Base-by-base conservation (phyloP, 345 rosid genomes). In the Erucastrum elatum region DNA sequence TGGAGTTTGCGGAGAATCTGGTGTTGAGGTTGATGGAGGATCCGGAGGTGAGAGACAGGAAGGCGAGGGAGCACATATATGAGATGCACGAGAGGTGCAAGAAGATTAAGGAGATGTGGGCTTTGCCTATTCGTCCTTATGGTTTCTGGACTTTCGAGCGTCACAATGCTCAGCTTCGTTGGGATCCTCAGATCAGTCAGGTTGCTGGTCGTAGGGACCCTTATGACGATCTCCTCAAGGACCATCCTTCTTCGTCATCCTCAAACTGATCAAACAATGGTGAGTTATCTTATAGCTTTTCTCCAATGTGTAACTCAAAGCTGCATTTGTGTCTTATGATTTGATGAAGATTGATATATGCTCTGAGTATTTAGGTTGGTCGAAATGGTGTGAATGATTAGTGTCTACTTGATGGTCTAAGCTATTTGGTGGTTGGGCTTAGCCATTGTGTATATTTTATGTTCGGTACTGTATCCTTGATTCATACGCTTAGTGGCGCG, bases 41-140 rank as follows among this genome's bases (percentile, higher is more conserved):
- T 71, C 99, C 99, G 0, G 87, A 88, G 76, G 95, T 89, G 87
- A 89, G 98, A 88, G 99, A 91, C 64, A 77, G 80, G 78, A 90
- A 85, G 56, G 90, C 91, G 62, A 88, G 97, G 70, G 96, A 96
- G 75, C 96, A 84, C 34, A 27, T 96, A 26, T 96, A 96, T 74
- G 66, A 85, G 6, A 37, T 79, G 80, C 90, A 89, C 72, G 98
- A 93, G 68, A 85, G 88, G 71, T 93, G 98, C 84, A 81, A 81
- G 34, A 96, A 89, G 87, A 89, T 97, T 6, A 96, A 93, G 84
- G 98, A 96, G 89, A 96, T 93, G 98, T 93, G 98, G 98, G 90
- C 89, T 71, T 88, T 75, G 8, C 99, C 99, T 29, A 74, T 96
- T 55, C 96, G 99, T 13, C 99, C 99, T 33, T 93, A 96, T 39